Base-by-base conservation (phyloP, 2,329 filamentous ascomycete genomes). In the Ceratocystis huliohia region DNA sequence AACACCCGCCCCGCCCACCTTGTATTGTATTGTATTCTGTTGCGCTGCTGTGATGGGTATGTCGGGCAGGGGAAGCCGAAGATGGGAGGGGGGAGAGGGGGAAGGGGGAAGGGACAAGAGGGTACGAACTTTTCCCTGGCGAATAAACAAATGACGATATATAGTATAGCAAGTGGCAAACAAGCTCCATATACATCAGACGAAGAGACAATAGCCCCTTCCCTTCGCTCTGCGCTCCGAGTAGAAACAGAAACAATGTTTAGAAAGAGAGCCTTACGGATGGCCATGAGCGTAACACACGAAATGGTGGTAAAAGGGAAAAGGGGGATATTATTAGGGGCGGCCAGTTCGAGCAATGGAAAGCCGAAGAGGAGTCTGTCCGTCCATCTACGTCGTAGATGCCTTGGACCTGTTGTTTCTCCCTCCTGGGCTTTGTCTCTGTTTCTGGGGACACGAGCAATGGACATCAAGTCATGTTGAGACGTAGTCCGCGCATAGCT, bases 61-160 rank as follows among this genome's bases (percentile, higher is more conserved):
- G 10, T 33, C 17, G 13, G 53, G 53, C 53, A 30, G 53, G 53
- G 28, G 22, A 33, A 59, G 28, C 25, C 25, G 53, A 30, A 33
- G 53, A 33, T 25, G n/a, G 20, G 50, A 25, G 22, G 20, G 4
- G n/a, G 10, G 20, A 5, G 48, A 15, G 50, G 20, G 20, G 20
- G 15, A 28, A 15, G 25, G 50, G 2, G 7, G 13, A 30, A n/a
- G 22, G 22, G 53, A 28, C 22, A 17, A 25, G 28, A 33, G 28
- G 37, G 37, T 41, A 13, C 8, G 37, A 41, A 4, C 37, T 17
- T 33, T 22, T 15, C 25, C n/a, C 53, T 33, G 13, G 53, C 53
- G 28, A 33, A 33, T 59, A 59, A 59, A 59, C 53, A 59, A 59
- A 59, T 59, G 53, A 59, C 53, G 53, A 59, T 59, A 53, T 25